Evolutionary conservation across 116 monocot genomes (phyloP).

Genomic region (Posidonia oceanica): DNA sequence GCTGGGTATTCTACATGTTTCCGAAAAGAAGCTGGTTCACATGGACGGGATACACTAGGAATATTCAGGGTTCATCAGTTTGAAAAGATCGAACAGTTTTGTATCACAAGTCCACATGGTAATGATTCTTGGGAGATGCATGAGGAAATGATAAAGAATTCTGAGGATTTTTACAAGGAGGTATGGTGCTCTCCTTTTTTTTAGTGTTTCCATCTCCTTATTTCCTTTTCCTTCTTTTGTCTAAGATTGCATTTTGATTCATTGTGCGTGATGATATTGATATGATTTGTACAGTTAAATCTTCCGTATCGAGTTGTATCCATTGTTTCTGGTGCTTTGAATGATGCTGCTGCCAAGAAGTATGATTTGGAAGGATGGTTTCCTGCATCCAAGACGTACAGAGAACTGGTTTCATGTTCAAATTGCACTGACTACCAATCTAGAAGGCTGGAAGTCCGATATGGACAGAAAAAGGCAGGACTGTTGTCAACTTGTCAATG

Average conservation of each 20-base stretch:
- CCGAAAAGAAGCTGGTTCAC: slow-evolving; percentile 93
- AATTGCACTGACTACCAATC: slow-evolving; percentile 95
- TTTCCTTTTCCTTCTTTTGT: background rate
- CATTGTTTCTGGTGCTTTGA: slow-evolving; percentile 94
- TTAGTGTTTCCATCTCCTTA: background rate
- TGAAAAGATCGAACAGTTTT: slow-evolving; percentile 96
- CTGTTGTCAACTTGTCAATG: background rate
- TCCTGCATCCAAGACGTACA: slow-evolving; percentile 85
- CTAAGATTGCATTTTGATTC: background rate
- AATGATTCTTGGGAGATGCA: slow-evolving; percentile 95
- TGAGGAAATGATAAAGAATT: slow-evolving; percentile 92
- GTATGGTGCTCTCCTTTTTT: slow-evolving; percentile 11
- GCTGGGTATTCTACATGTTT: slow-evolving; percentile 96
- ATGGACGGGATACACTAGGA: slow-evolving; percentile 88
- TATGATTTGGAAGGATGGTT: slow-evolving; percentile 98
- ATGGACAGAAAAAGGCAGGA: slow-evolving; percentile 91
- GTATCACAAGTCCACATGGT: slow-evolving; percentile 74
- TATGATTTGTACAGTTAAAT: slow-evolving; percentile 43
- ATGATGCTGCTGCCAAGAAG: slow-evolving; percentile 98
- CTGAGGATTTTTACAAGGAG: slow-evolving; percentile 89
- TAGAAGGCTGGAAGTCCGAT: slow-evolving; percentile 68
- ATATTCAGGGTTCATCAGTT: slow-evolving; percentile 98
- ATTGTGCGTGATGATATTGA: too few species aligned
- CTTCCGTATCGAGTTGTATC: slow-evolving; percentile 84
- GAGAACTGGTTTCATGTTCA: slow-evolving; percentile 95